Percentiles rank a stretch among this genome's conserved stretches.
These are phyloP conservation scores for Dryadomyces sulphureus DNA, from an alignment of 2,329 filamentous ascomycete genomes.

Conservation along the genomic window DNA sequence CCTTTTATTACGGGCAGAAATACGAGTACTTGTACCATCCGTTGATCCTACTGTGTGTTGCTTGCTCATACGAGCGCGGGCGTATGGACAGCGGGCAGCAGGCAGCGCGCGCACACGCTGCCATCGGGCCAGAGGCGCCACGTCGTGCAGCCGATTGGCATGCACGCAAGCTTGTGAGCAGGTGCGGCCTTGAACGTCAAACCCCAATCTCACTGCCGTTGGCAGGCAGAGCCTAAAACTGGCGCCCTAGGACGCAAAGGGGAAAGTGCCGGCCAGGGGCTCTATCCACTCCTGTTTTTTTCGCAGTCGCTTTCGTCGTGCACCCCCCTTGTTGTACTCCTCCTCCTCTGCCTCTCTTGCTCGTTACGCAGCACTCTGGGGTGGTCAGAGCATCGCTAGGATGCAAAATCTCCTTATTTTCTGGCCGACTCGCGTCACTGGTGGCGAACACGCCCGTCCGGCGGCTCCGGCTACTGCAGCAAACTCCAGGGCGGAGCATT, in stretches of 20 bases:
- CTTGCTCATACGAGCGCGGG: too few species aligned
- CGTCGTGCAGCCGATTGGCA: neutral
- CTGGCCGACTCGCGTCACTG: neutral
- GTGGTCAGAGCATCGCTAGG: neutral
- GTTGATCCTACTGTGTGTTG: too few species aligned
- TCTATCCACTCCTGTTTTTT: neutral
- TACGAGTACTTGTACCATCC: too few species aligned
- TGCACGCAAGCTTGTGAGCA: neutral
- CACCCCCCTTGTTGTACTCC: too few species aligned
- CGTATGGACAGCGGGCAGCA: too few species aligned
- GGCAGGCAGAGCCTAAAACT: neutral
- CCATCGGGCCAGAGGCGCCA: neutral
- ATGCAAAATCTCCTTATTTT: neutral
- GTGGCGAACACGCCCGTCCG: neutral
- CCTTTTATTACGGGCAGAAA: neutral
- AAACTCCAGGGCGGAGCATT: too few species aligned
- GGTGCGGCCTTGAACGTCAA: neutral
- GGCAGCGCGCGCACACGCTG: neutral
- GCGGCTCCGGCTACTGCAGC: too few species aligned
- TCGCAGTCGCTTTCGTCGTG: too few species aligned
- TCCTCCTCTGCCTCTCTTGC: neutral
- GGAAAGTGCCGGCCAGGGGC: neutral
- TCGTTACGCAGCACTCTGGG: neutral
- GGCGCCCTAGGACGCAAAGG: neutral
- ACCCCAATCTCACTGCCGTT: conserved; percentile 2